phyloP scores from a whole-genome alignment of 139 green algal genomes.

The Tetraselmis striata region DNA sequence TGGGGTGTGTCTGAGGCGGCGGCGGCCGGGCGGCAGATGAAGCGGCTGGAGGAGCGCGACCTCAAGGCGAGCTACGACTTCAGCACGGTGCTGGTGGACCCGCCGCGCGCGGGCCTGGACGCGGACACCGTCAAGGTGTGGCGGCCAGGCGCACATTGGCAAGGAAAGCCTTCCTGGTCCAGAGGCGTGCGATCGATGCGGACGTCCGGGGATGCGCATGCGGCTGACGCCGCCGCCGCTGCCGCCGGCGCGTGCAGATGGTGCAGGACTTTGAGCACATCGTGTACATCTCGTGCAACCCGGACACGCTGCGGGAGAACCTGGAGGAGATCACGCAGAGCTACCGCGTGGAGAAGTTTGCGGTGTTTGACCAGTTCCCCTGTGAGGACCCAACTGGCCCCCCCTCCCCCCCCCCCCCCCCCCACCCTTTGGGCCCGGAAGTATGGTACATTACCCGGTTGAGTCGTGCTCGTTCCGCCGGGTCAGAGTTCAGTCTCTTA shows the following conservation, averaged over 20 bases:
- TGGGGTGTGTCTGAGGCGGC: too few relatives aligned
- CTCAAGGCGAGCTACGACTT: constrained; percentile 26
- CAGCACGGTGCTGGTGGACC: constrained; percentile 79
- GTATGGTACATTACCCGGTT: too few relatives aligned
- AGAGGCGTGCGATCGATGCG: too few relatives aligned
- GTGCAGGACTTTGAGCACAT: constrained; percentile 66
- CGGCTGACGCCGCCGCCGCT: too few relatives aligned
- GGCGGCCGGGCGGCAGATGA: background rate
- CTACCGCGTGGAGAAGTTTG: constrained; percentile 46
- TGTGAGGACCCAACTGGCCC: too few relatives aligned
- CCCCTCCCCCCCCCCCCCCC: too few relatives aligned
- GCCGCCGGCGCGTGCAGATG: constrained; percentile 41
- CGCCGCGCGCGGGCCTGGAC: constrained; percentile 54
- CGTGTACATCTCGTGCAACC: constrained; percentile 95
- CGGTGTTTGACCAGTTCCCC: constrained; percentile 92
- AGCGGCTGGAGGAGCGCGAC: constrained; percentile 11
- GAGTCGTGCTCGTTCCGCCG: too few relatives aligned
- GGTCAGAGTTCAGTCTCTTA: too few relatives aligned
- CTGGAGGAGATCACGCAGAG: constrained; percentile 25
- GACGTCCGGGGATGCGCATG: too few relatives aligned
- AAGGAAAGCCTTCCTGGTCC: too few relatives aligned
- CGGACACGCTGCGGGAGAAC: constrained; percentile 68
- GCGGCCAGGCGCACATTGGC: too few relatives aligned
- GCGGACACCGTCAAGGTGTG: constrained; percentile 24
- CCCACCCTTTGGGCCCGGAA: too few relatives aligned